phyloP scores from a whole-genome alignment of 108 stramenopile species.

The Mayamaea pseudoterrestris region DNA sequence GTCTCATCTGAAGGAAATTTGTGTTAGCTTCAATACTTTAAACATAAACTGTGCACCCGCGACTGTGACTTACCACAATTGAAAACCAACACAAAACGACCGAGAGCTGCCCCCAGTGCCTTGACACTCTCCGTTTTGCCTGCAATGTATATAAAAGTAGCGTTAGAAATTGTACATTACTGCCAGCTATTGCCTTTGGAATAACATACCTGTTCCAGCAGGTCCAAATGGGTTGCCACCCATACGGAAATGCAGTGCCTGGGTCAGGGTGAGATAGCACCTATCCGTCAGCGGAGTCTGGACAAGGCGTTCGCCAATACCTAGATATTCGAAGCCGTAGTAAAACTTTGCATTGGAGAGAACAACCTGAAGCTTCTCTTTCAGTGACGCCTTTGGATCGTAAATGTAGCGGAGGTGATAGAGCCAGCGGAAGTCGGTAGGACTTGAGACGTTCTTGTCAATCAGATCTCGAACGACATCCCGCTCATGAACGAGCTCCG shows the following conservation, averaged over 20 bases:
- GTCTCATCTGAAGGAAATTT: conserved; percentile 66
- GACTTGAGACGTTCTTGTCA: conserved; percentile 46
- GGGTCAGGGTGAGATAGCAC: conserved; percentile 94
- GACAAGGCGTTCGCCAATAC: conserved; percentile 95
- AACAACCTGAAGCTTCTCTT: conserved; percentile 68
- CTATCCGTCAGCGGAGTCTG: conserved; percentile 97
- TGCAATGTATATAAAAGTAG: not conserved
- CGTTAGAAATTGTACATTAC: no score
- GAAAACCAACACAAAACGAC: conserved; percentile 95
- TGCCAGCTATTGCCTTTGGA: no score
- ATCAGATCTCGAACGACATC: conserved; percentile 86
- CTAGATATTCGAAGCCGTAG: conserved; percentile 98
- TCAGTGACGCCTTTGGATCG: conserved; percentile 59
- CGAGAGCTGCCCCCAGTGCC: conserved; percentile 92
- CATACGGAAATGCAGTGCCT: conserved; percentile 93
- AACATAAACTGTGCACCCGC: not conserved
- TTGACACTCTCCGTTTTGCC: conserved; percentile 93
- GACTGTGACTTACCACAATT: conserved; percentile 47
- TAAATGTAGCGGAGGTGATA: conserved; percentile 87
- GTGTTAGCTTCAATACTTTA: not conserved
- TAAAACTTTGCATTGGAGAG: conserved; percentile 91
- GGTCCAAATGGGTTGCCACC: conserved; percentile 98
- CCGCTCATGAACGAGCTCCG: conserved; percentile 94
- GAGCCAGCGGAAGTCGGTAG: conserved; percentile 83
- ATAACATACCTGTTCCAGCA: conserved; percentile 83